Evolutionary conservation across 139 green algal genomes (phyloP), one percentile per base, ranked within the genome.

Genomic region (Closterium sp.): DNA sequence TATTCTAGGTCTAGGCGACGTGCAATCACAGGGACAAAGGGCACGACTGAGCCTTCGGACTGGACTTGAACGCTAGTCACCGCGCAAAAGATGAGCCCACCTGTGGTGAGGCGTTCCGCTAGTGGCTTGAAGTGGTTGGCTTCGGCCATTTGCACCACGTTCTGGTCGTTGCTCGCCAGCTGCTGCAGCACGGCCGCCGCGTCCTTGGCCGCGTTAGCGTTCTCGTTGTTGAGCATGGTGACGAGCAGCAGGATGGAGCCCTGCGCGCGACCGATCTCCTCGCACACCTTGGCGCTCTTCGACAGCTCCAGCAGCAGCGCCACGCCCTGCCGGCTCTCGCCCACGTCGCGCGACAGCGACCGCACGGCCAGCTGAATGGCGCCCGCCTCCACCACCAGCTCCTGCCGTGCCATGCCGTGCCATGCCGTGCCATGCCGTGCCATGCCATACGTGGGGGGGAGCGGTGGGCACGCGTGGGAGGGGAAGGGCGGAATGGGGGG

Each of bases 101-200:
- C 89, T 38, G 31, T 42, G 38, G 28, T 93, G 42, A 93, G 90
- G 45, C 90, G 90, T 5, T 91, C 45, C 0, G 85, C 90, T 5
- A 93, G 87, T 1, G 90, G 90, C 85, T 93, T 93, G 87, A 93
- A 93, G 79, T 93, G 90, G 45, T 91, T 93, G 31, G 90, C 90
- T 31, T 93, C 90, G 21, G 90, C 90, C 90, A 93, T 93, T 27
- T 93, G 90, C 50, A 93, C 90, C 0, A 93, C 90, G 70, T 93
- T 93, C 90, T 93, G 90, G 30, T 93, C 90, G 19, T 93, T 93
- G 30, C 79, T 93, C 9, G 90, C 85, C 17, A 93, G 85, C 32
- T 90, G 90, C 29, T 93, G 85, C 85, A 93, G 87, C 79, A 93
- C 85, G 30, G 34, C 27, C 13, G 27, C 45, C 2, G 90, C 90